These are phyloP conservation scores for Blastobotrys malaysiensis DNA, from an alignment of 1,139 yeast genomes.

Conservation along the genomic window DNA sequence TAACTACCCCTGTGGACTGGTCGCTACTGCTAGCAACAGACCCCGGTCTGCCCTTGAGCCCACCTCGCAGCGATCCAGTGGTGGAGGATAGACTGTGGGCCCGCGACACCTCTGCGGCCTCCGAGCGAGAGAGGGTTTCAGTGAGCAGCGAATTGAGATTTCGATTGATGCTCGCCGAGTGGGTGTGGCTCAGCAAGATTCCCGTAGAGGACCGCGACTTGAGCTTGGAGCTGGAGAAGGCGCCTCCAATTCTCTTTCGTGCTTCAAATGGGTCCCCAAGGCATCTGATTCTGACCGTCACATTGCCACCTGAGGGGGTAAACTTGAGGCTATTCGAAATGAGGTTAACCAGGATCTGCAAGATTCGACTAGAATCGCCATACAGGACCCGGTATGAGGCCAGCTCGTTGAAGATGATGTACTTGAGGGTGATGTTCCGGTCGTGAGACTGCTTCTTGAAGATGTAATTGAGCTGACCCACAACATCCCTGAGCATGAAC, in stretches of 20 bases:
- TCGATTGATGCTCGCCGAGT: neutral
- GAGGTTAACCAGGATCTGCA: slow-evolving; percentile 81
- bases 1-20: neutral
- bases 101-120: neutral
- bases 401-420: slow-evolving; percentile 39
- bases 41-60: neutral
- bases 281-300: slow-evolving; percentile 52
- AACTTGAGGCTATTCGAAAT: slow-evolving; percentile 85
- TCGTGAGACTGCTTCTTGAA: slow-evolving; percentile 40
- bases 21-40: neutral
- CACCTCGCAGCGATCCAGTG: neutral
- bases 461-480: slow-evolving; percentile 70
- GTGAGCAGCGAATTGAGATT: neutral
- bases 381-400: slow-evolving; percentile 45
- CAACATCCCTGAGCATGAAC: slow-evolving; percentile 63
- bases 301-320: slow-evolving; percentile 79
- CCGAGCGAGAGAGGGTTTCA: neutral
- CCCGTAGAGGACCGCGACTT: neutral
- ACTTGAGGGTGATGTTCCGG: slow-evolving; percentile 23
- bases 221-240: neutral
- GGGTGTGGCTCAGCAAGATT: neutral
- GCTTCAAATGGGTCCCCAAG: slow-evolving; percentile 7
- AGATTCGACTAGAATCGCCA: slow-evolving; percentile 83
- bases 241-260: neutral
- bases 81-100: neutral